phyloP scores from a whole-genome alignment of 352 stramenopile genomes.

The Pythium sukuiense region DNA sequence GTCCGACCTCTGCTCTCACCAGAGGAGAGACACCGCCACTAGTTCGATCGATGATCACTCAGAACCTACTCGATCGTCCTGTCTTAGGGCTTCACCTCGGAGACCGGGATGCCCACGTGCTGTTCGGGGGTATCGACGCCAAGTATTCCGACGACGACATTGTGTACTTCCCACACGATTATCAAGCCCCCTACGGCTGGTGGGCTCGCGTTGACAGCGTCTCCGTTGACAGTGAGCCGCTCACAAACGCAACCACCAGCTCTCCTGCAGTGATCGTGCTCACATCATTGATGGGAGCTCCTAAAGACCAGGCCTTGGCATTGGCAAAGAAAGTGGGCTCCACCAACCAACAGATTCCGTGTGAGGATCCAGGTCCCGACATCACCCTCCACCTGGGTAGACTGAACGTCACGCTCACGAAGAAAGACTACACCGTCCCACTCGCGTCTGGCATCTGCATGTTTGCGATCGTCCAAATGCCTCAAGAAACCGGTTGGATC shows the following conservation, averaged over 20 bases:
- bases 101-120: neutral
- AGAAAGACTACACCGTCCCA: slow-evolving; percentile 11
- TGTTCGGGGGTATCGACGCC: slow-evolving; percentile 12
- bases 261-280: neutral
- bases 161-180: neutral
- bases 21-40: slow-evolving; percentile 6
- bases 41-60: slow-evolving; percentile 3
- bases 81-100: slow-evolving; percentile 9
- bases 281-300: neutral
- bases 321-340: slow-evolving; percentile 1
- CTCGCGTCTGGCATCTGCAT: neutral
- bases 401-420: slow-evolving; percentile 12
- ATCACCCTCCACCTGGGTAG: slow-evolving; percentile 2
- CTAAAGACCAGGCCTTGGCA: neutral
- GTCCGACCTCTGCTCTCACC: neutral
- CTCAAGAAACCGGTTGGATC: slow-evolving; percentile 3
- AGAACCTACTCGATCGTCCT: slow-evolving; percentile 4
- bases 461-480: neutral
- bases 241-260: neutral
- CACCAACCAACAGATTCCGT: slow-evolving; percentile 3
- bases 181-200: neutral
- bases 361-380: slow-evolving; percentile 13
- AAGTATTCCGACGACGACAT: slow-evolving; percentile 7
- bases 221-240: neutral
- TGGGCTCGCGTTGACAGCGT: neutral